Base-by-base conservation (phyloP, 192 early-diverging fungal species). In the Coemansia nantahalensis region DNA sequence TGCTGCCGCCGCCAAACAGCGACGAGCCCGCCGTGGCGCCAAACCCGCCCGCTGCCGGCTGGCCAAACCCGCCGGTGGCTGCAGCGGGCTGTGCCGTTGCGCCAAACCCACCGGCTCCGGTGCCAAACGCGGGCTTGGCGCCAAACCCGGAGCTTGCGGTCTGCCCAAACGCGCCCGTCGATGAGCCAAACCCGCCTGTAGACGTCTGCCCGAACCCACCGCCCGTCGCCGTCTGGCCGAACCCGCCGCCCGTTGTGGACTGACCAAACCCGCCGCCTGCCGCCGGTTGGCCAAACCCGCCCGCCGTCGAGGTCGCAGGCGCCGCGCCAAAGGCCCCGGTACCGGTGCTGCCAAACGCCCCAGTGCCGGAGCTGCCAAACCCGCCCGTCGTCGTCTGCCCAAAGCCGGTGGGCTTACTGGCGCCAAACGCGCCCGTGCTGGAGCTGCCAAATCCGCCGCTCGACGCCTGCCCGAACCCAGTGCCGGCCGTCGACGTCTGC, bases 121-220 rank as follows among this genome's bases (percentile, higher is more conserved):
- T n/a, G 26, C 26, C 26, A 28, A 28, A 28, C 7, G 26, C n/a
- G n/a, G n/a, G n/a, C n/a, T n/a, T n/a, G n/a, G n/a, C n/a, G 28
- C 45, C 46, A 35, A 43, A 53, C 17, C n/a, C n/a, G n/a, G n/a
- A 4, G 38, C 71, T 57, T 18, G 39, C 14, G 45, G 65, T 18
- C 48, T 57, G 55, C 9, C 68, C 68, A 55, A 72, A 72, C 22
- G 45, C 39, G 42, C 48, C 50, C 47, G 40, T 22, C 37, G 42
- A 39, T 39, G 23, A 34, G 22, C 61, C 68, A 56, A 74, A 71
- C 0, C 57, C 68, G 11, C 61, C 58, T 8, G 49, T 32, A 5
- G 71, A 14, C 35, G 51, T 43, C 53, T 57, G 56, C 9, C 79
- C 75, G 51, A 76, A 72, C 14, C 78, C 71, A 21, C 45, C 24